Base-by-base conservation (phyloP, 345 rosid genomes). In the Carallia brachiata region DNA sequence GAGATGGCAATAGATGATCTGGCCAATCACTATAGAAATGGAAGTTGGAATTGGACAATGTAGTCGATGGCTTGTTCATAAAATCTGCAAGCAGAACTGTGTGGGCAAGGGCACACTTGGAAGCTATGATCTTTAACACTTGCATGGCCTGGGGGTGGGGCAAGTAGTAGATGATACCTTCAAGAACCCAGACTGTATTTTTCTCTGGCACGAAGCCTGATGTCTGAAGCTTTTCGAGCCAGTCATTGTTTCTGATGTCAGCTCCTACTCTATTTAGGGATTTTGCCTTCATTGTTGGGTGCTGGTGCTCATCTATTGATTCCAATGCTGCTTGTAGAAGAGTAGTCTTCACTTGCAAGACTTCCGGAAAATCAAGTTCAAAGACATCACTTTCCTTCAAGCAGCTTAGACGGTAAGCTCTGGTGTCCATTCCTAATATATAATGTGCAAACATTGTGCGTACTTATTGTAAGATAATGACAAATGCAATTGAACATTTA, bases 1-100 rank as follows among this genome's bases (percentile, higher is more conserved):
- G 72, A 52, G 98, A 77, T 73, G 98, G 98, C 62, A 94, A 84
- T 27, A 94, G 89, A 62, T 83, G 89, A 59, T 94, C 97, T n/a
- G 98, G 98, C 98, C 97, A 94, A 79, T 94, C 97, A 74, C 97
- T 86, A 70, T 91, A 86, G 82, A 94, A 94, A 61, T 88, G 85
- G 86, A 86, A 94, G 74, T 81, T 79, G 52, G 97, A 88, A 78
- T 69, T 84, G n/a, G 88, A 83, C 52, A 91, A 78, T 6, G 87
- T 79, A 52, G 95, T 90, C 15, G 98, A 87, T 15, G 88, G 87
- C 78, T 94, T 86, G 80, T 91, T 91, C 98, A 94, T 94, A 77
- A 94, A 94, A 83, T 94, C 98, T 34, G 95, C 97, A 75, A 94
- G 80, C 54, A 94, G 96, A 79, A 88, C 85, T 16, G 96, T 89